phyloP scores from a whole-genome alignment of 495 filamentous ascomycete species.

The Aspergillus sparsus region DNA sequence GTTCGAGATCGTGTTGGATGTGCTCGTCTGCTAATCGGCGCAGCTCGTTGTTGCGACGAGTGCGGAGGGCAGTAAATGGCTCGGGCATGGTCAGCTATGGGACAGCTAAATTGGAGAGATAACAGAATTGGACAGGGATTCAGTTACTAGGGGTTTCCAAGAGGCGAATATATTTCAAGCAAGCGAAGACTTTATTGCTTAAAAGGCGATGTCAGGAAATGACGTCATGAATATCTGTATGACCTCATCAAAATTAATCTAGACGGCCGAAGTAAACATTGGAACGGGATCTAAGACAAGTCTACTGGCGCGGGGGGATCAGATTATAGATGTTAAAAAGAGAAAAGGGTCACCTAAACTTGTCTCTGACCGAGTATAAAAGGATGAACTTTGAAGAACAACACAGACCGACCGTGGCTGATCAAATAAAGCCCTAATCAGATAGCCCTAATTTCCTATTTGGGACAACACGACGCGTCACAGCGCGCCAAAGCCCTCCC shows the following conservation, averaged over 20 bases:
- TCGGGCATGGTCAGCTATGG: conserved; percentile 38
- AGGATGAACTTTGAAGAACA: no score
- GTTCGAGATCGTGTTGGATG: conserved; percentile 59
- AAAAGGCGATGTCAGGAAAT: background rate
- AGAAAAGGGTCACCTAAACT: no score
- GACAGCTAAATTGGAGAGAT: background rate
- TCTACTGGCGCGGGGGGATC: no score
- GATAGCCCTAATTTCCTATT: conserved; percentile 8
- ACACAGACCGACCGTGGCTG: no score
- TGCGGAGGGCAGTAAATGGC: conserved; percentile 58
- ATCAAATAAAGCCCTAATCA: background rate
- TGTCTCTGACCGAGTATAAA: no score
- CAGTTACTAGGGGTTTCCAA: background rate
- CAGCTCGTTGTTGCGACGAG: conserved; percentile 54
- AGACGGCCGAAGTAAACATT: no score
- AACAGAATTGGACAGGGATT: background rate
- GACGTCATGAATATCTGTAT: background rate
- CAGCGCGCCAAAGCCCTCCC: background rate
- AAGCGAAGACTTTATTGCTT: no score
- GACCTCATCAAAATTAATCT: no score
- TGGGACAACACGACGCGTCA: background rate
- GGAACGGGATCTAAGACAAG: no score
- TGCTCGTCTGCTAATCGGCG: conserved; percentile 61
- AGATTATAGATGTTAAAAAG: no score
- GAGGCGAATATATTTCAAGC: background rate